phyloP scores from a whole-genome alignment of 2,329 filamentous ascomycete genomes.

The Microdochium nivale region DNA sequence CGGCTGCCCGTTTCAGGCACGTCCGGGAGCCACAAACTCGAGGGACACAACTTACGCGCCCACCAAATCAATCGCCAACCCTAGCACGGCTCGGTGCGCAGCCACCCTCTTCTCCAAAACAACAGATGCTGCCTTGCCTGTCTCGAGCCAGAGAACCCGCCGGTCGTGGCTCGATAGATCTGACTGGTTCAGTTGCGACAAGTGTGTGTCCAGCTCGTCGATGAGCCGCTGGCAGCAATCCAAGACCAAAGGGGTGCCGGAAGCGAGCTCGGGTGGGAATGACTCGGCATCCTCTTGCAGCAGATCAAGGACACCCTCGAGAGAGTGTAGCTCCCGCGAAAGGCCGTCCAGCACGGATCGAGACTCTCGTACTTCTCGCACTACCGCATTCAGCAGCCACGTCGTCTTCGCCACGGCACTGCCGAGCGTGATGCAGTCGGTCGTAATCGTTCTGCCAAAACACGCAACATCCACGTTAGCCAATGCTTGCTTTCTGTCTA shows the following conservation, averaged over 20 bases:
- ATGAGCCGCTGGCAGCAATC: slow-evolving; percentile 24
- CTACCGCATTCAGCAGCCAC: slow-evolving; percentile 22
- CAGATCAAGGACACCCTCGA: slow-evolving; percentile 27
- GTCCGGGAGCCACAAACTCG: not conserved
- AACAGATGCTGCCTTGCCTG: slow-evolving; percentile 20
- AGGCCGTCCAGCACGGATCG: slow-evolving; percentile 28
- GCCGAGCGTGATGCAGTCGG: slow-evolving; percentile 26
- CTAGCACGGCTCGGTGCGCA: slow-evolving; percentile 27
- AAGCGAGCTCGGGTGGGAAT: slow-evolving; percentile 25
- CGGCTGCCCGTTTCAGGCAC: no score
- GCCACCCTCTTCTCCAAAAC: slow-evolving; percentile 24
- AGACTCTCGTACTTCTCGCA: slow-evolving; percentile 30
- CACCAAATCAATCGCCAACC: slow-evolving; percentile 30
- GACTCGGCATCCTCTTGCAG: slow-evolving; percentile 27
- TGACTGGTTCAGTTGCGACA: slow-evolving; percentile 20
- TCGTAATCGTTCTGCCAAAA: slow-evolving; percentile 24
- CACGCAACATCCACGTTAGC: slow-evolving; percentile 15
- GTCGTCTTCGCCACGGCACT: slow-evolving; percentile 24
- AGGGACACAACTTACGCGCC: slow-evolving; percentile 22
- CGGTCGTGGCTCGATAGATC: slow-evolving; percentile 26
- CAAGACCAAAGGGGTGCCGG: slow-evolving; percentile 24
- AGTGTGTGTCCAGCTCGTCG: slow-evolving; percentile 23
- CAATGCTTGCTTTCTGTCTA: not conserved
- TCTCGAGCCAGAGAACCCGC: slow-evolving; percentile 25
- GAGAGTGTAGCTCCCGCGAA: slow-evolving; percentile 30